phyloP scores from a whole-genome alignment of 305 asterid genomes.

The Plantago coronopus region DNA sequence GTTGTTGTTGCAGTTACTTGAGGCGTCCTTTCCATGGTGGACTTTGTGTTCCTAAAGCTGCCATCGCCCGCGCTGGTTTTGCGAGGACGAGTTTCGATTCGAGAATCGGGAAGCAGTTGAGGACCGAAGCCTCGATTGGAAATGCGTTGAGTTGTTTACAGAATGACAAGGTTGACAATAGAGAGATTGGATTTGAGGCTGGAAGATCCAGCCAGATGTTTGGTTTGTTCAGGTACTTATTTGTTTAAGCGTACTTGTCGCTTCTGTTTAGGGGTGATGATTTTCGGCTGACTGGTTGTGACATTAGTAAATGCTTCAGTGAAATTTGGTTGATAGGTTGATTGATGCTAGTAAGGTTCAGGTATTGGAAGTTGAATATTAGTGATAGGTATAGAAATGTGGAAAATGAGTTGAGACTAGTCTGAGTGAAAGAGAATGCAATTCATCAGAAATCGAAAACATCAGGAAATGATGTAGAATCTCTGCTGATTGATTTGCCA shows the following conservation, averaged over 20 bases:
- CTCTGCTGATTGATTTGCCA: no score
- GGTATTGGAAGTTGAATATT: background rate
- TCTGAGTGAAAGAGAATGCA: background rate
- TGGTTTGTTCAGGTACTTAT: conserved; percentile 60
- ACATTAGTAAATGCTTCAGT: background rate
- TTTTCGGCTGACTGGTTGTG: conserved; percentile 3
- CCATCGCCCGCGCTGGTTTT: conserved; percentile 29
- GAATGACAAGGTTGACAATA: conserved; percentile 37
- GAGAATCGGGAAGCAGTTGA: conserved; percentile 48
- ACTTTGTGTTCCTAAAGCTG: conserved; percentile 28
- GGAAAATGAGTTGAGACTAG: background rate
- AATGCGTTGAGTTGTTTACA: conserved; percentile 38
- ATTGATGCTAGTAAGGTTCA: background rate
- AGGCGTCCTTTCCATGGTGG: conserved; percentile 46
- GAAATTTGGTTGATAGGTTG: background rate
- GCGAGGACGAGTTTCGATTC: conserved; percentile 41
- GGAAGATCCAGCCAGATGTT: conserved; percentile 50
- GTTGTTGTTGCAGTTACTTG: conserved; percentile 32
- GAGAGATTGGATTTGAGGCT: conserved; percentile 40
- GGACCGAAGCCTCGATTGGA: conserved; percentile 41
- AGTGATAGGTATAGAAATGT: background rate
- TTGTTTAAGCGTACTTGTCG: background rate
- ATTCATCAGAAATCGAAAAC: no score
- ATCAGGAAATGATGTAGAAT: no score
- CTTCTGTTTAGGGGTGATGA: conserved; percentile 2